Conservation (phyloP, 1,139 yeast genomes). For the Debaryomyces singareniensis region DNA sequence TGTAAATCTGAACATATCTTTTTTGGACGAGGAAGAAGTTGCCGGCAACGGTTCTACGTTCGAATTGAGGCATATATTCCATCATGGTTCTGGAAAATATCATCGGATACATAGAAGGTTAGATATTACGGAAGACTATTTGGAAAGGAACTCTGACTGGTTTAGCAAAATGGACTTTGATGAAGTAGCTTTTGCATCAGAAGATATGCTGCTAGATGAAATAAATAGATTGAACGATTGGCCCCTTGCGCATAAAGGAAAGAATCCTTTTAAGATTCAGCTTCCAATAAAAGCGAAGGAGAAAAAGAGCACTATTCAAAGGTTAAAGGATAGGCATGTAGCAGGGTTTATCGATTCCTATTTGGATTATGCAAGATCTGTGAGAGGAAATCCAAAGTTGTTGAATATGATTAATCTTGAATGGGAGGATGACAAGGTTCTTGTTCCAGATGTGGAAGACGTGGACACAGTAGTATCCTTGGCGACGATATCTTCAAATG, state of each 20-base stretch:
- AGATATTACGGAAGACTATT: conserved; percentile 39
- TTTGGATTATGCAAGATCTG: conserved; percentile 47
- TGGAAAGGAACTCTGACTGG: conserved; percentile 7
- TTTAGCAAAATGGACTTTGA: conserved; percentile 6
- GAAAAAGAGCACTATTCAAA: conserved; percentile 22
- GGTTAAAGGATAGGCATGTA: conserved; percentile 51
- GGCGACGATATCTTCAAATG: conserved; percentile 87
- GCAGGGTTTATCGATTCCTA: conserved; percentile 66
- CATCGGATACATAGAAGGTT: conserved; percentile 34
- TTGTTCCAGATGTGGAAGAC: conserved; percentile 71
- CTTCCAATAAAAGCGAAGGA: conserved; percentile 19
- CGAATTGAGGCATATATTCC: conserved; percentile 43
- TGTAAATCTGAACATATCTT: too few relatives aligned
- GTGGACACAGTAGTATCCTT: conserved; percentile 64
- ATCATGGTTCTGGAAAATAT: conserved; percentile 41
- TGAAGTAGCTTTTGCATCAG: conserved; percentile 2
- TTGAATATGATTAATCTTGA: conserved; percentile 43
- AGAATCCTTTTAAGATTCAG: conserved; percentile 39
- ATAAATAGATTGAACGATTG: conserved; percentile 29
- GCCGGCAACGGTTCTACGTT: conserved; percentile 10
- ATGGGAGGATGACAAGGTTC: conserved; percentile 46
- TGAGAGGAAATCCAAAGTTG: conserved; percentile 37
- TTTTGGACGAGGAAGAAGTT: not conserved
- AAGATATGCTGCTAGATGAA: conserved; percentile 17
- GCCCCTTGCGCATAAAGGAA: conserved; percentile 27